Percentiles rank a stretch among this genome's conserved stretches.
These are phyloP conservation scores for Suillus cothurnatus DNA, from an alignment of 768 basidiomycete genomes.

Conservation along the genomic window DNA sequence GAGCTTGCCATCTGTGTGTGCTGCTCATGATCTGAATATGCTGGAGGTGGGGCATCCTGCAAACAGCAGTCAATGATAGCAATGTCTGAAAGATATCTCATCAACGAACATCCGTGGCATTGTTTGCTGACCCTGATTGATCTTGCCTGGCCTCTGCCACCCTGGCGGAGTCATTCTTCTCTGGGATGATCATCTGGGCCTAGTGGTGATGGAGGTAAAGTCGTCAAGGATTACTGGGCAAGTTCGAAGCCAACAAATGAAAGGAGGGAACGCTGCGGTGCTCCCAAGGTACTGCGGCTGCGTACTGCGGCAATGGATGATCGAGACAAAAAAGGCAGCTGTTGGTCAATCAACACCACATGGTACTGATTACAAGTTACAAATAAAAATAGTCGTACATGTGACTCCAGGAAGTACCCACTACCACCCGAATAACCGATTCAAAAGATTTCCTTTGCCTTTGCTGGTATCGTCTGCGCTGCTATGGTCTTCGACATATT, in stretches of 20 bases:
- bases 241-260: background rate
- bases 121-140: background rate
- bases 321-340: background rate
- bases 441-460: constrained; percentile 21
- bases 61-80: background rate
- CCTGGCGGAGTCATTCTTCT: background rate
- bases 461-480: background rate
- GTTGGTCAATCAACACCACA: background rate
- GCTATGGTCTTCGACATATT: constrained; percentile 22
- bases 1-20: background rate
- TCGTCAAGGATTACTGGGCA: background rate
- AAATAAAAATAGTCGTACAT: background rate
- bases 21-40: constrained; percentile 8
- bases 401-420: background rate
- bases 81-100: background rate
- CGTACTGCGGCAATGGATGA: background rate
- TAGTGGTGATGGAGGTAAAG: background rate
- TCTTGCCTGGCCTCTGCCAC: background rate
- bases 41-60: constrained; percentile 11
- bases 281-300: constrained; percentile 1
- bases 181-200: constrained; percentile 6
- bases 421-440: constrained; percentile 20
- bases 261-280: background rate
- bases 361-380: background rate
- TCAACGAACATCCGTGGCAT: background rate